Evolutionary conservation across 2,329 filamentous ascomycete species (phyloP), one percentile per base, ranked within the genome.

Genomic region (Ceratocystis smalleyi): DNA sequence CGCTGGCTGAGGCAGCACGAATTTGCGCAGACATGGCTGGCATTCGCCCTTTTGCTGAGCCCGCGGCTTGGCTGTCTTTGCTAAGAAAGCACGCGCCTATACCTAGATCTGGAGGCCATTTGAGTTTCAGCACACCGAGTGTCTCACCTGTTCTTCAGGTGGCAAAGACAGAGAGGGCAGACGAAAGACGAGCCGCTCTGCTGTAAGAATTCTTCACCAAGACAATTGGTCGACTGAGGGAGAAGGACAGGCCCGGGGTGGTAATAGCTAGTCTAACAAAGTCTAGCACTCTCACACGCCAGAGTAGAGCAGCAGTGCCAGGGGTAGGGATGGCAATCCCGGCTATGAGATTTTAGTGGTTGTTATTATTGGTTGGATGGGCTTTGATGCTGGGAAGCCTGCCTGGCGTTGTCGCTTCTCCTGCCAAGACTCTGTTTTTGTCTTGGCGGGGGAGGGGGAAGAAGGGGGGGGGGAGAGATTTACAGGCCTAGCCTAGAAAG

Each of bases 321-420:
- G 5, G 47, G 19, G 47, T 19, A 51, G 47, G 47, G 47, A 51
- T 51, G 22, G 22, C 8, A 51, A 57, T 35, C 54, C 54, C 27
- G 27, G 54, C 12, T 30, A 40, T 40, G 10, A 40, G 35, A 15
- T 12, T 40, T 40, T 40, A 40, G 35, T 40, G 35, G 15, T 24
- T 57, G 15, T 57, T 35, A 40, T 40, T 40, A 40, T 40, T 40
- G 35, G 35, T 15, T 40, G 35, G 35, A 15, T 40, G 12, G 35
- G 54, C 54, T 57, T 57, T 57, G 54, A 57, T 57, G 17, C 54
- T 57, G 54, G 54, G 54, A 19, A 57, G 54, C 54, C 35, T 57
- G 30, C 54, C 54, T 57, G 54, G 54, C 30, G 43, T 27, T 30
- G 49, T 60, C 40, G 63, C 47, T 57, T 61, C 60, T 61, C 59